Conservation (phyloP, 2,329 filamentous ascomycete species). For the Teratosphaeria destructans region DNA sequence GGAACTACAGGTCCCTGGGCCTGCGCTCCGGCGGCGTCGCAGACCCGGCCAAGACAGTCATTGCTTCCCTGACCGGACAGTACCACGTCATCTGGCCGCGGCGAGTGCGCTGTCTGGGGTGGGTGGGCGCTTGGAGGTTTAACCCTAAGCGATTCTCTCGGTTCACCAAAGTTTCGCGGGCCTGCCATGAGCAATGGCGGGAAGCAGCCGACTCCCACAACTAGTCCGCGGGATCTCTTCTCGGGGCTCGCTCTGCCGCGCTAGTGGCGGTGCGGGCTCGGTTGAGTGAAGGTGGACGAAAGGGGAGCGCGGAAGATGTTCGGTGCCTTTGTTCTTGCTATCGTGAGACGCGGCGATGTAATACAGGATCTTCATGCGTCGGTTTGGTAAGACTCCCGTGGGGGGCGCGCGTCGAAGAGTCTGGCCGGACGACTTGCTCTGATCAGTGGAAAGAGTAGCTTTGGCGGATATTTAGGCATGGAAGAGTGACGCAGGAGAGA, state of each 20-base stretch:
- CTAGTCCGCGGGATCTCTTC: constrained; percentile 38
- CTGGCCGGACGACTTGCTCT: constrained; percentile 65
- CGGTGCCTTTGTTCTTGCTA: constrained; percentile 13
- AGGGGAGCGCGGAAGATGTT: constrained; percentile 22
- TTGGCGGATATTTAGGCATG: constrained; percentile 29
- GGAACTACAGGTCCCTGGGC: constrained; percentile 23
- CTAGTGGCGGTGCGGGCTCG: constrained; percentile 2
- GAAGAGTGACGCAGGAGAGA: constrained; percentile 32
- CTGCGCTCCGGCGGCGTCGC: constrained; percentile 17
- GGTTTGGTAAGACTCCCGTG: constrained; percentile 63
- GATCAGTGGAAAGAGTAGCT: constrained; percentile 42
- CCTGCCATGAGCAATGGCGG: constrained; percentile 25
- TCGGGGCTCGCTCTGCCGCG: constrained; percentile 2
- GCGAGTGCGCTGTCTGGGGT: neutral
- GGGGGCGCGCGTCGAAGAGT: constrained; percentile 65
- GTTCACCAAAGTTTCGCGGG: constrained; percentile 41
- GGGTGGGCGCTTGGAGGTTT: constrained; percentile 55
- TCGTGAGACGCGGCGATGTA: constrained; percentile 4
- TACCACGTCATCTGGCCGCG: constrained; percentile 12
- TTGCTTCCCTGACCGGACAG: constrained; percentile 6
- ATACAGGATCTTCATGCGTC: constrained; percentile 59
- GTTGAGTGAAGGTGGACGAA: constrained; percentile 16
- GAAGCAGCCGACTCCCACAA: constrained; percentile 59
- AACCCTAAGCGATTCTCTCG: constrained; percentile 79
- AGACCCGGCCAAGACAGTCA: constrained; percentile 4